These are phyloP conservation scores for Russula olivacea DNA, from an alignment of 768 basidiomycete species.

Conservation along the genomic window DNA sequence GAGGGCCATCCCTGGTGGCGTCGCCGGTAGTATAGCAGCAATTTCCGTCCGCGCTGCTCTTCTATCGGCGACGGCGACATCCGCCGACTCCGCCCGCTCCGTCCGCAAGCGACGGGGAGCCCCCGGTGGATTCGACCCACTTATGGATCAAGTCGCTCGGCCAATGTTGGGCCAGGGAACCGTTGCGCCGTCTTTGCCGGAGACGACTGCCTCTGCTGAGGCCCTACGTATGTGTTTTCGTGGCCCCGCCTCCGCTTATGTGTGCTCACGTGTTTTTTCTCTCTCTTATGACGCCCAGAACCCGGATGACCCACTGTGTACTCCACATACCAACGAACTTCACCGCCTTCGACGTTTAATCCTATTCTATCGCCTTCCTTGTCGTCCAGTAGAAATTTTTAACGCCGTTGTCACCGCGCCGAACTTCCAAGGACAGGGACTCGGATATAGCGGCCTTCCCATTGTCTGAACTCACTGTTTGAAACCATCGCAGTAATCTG, in stretches of 20 bases:
- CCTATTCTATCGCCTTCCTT: background rate
- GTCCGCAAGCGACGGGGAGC: background rate
- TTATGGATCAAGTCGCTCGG: background rate
- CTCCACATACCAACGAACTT: background rate
- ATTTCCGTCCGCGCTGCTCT: background rate
- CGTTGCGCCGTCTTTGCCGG: background rate
- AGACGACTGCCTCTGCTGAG: background rate
- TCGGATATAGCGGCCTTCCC: background rate
- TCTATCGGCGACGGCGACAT: background rate
- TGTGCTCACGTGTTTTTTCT: background rate
- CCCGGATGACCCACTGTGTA: background rate
- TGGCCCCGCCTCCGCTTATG: background rate
- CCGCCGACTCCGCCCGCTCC: background rate
- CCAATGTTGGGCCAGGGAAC: background rate
- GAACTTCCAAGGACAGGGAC: background rate
- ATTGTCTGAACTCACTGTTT: no score
- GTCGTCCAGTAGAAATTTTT: background rate
- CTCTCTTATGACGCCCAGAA: background rate
- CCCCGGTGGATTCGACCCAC: background rate
- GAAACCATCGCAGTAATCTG: no score
- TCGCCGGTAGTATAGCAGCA: background rate
- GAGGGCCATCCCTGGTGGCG: background rate
- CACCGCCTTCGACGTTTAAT: no score
- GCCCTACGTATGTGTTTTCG: background rate
- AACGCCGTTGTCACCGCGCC: background rate